A percentile compares a stretch with the other conserved stretches of the same genome.
Evolutionary conservation across 192 early-diverging fungal species (phyloP).

Genomic region (Coemansia sp.): DNA sequence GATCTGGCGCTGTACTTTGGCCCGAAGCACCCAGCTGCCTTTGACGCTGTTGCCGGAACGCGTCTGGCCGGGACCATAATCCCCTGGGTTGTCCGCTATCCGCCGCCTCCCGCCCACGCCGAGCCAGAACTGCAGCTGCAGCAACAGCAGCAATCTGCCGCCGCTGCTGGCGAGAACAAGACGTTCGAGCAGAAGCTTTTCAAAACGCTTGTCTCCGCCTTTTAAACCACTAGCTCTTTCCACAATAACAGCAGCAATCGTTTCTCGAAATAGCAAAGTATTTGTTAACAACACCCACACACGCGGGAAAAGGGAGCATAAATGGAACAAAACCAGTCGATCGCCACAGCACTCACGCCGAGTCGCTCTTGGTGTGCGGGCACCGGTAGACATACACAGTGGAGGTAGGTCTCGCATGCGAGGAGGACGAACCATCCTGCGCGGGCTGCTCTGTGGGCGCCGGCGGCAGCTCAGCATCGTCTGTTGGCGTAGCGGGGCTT

Average conservation of each 20-base stretch:
- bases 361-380: neutral
- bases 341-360: neutral
- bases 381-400: slow-evolving; percentile 9
- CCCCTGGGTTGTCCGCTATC: slow-evolving; percentile 46
- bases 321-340: no score
- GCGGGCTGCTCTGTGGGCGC: neutral
- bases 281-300: no score
- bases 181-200: slow-evolving; percentile 38
- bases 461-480: neutral
- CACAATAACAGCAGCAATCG: no score
- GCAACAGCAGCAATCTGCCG: neutral
- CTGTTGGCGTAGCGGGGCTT: neutral
- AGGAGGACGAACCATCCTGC: neutral
- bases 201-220: slow-evolving; percentile 17
- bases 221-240: neutral
- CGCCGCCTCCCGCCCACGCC: slow-evolving; percentile 2
- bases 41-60: slow-evolving; percentile 12
- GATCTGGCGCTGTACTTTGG: slow-evolving; percentile 40
- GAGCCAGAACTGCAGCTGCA: neutral
- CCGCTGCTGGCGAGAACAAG: neutral
- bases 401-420: neutral
- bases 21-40: slow-evolving; percentile 42
- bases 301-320: no score
- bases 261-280: no score
- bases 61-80: neutral